Base-by-base conservation (phyloP, 345 rosid species). In the Isatis tinctoria region DNA sequence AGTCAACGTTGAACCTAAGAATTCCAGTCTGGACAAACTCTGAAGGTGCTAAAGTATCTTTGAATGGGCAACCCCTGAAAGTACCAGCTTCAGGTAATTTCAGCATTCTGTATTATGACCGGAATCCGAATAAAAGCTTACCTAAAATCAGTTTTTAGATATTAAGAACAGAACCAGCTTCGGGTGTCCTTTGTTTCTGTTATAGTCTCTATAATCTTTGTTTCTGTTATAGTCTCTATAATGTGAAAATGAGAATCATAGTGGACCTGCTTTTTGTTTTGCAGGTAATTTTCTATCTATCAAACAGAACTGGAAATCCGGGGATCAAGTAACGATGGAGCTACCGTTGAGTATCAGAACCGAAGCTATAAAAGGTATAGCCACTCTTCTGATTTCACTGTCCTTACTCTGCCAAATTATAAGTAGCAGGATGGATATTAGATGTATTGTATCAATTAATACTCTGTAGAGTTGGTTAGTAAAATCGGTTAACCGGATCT, bases 11-110 rank as follows among this genome's bases (percentile, higher is more conserved):
- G 85, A 82, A 92, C 74, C 72, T 92, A 64, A 85, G 97, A 11
- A 80, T 90, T 64, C 99, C 99, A 4, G 40, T 69, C 28, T 95
- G 99, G 99, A 73, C 93, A 26, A 13, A 77, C 60, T 82, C 81
- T 20, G 56, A 74, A 65, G 87, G 83, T 72, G 96, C 92, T 44
- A 73, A 83, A 71, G 91, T 93, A 28, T 59, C 75, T 35, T 49
- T 88, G 79, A 95, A 95, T 77, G 80, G 74, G 2, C 77, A 87
- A 73, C 74, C 76, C 72, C 60, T 85, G 60, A 24, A 80, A 40
- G 41, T 83, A 26, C 92, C 96, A 27, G 75, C 81, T 75, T 86
- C 93, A 83, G 97, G 98, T 92, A 56, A 78, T 52, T 45, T 60
- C 7, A 63, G 10, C 14, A n/a, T 22, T 27, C 7, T 37, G 14